Evolutionary conservation across 805 yeast genomes (phyloP).

Genomic region (Yamadazyma nakazawae): DNA sequence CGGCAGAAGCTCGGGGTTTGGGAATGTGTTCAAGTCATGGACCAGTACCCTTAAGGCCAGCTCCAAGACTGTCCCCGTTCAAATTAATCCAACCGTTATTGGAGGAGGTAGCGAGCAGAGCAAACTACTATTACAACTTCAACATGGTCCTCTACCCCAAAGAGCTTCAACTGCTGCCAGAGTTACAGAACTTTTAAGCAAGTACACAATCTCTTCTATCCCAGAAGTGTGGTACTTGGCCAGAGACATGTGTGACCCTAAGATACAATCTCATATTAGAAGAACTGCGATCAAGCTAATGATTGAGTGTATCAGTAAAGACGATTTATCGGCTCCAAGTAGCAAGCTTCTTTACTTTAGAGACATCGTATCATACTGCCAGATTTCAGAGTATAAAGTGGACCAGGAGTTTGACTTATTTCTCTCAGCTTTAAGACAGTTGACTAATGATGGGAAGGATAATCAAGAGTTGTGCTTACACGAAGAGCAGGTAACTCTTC

Average conservation of each 20-base stretch:
- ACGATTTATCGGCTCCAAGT: slow-evolving; percentile 47
- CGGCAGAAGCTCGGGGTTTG: slow-evolving; percentile 31
- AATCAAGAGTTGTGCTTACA: slow-evolving; percentile 49
- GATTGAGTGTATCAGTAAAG: slow-evolving; percentile 51
- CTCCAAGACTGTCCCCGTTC: slow-evolving; percentile 26
- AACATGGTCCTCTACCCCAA: slow-evolving; percentile 30
- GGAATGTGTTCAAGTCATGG: slow-evolving; percentile 38
- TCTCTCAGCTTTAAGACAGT: slow-evolving; percentile 41
- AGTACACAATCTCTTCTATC: slow-evolving; percentile 53
- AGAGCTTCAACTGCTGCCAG: slow-evolving; percentile 51
- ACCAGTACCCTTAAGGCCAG: slow-evolving; percentile 35
- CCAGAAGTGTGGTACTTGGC: slow-evolving; percentile 78
- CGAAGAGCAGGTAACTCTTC: slow-evolving; percentile 29
- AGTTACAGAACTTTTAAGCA: slow-evolving; percentile 49
- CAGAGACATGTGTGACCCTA: slow-evolving; percentile 46
- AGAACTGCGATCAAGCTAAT: slow-evolving; percentile 53
- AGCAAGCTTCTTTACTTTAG: slow-evolving; percentile 55
- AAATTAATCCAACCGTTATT: slow-evolving; percentile 42
- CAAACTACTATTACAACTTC: slow-evolving; percentile 35
- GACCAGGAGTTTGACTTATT: slow-evolving; percentile 54
- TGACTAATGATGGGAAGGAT: slow-evolving; percentile 54
- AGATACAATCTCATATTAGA: slow-evolving; percentile 29
- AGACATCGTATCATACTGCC: slow-evolving; percentile 49
- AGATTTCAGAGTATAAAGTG: slow-evolving; percentile 25
- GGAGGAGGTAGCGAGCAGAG: slow-evolving; percentile 44